A percentile compares a stretch with the other conserved stretches of the same genome.
Evolutionary conservation across 805 yeast genomes (phyloP).

Genomic region (Starmerella riodocensis): DNA sequence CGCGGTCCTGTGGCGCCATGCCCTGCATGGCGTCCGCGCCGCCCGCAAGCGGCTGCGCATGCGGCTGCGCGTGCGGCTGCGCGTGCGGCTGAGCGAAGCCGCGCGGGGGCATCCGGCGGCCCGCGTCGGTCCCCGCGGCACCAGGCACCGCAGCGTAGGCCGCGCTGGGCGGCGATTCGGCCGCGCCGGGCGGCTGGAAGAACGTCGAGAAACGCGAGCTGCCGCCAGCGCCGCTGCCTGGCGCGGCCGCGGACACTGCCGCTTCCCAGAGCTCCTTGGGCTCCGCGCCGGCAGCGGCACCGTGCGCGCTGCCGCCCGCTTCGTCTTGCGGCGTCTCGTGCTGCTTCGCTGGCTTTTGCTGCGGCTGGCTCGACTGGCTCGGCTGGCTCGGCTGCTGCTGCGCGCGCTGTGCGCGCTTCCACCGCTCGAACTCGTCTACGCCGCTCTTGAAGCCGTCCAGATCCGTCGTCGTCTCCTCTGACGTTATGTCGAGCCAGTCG

Average conservation of each 20-base stretch:
- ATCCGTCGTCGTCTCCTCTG: conserved; percentile 10
- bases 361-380: neutral
- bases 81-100: too few relatives aligned
- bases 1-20: too few relatives aligned
- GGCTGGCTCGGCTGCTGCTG: neutral
- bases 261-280: conserved; percentile 2
- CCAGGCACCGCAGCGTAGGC: too few relatives aligned
- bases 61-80: too few relatives aligned
- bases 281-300: neutral
- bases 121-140: too few relatives aligned
- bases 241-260: neutral
- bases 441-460: conserved; percentile 8
- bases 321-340: neutral
- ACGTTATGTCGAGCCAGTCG: conserved; percentile 16
- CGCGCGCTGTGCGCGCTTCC: conserved; percentile 17
- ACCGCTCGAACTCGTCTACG: conserved; percentile 22
- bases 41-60: too few relatives aligned
- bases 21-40: too few relatives aligned
- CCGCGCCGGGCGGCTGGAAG: conserved; percentile 14
- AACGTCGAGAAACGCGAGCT: conserved; percentile 19
- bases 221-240: conserved; percentile 6
- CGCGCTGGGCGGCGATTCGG: too few relatives aligned
- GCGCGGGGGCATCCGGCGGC: too few relatives aligned
- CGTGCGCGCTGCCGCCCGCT: neutral
- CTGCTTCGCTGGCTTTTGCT: neutral